Conservation (phyloP, 129 eudicot genomes). For the Tagetes erecta region DNA sequence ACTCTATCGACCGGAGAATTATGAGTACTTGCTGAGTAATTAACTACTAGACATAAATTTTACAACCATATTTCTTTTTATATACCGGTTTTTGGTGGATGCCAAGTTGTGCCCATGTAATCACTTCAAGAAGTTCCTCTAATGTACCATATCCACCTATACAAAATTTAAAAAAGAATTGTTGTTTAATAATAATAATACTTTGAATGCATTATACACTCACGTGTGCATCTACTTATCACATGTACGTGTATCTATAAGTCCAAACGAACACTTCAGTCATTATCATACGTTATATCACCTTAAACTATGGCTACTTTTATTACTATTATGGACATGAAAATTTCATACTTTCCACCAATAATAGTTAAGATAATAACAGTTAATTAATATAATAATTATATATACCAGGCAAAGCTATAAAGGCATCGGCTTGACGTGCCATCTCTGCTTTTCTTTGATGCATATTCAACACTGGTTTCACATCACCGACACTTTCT, state of each 20-base stretch:
- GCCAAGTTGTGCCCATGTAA: slow-evolving; percentile 94
- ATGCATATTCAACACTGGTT: slow-evolving; percentile 76
- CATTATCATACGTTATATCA: background rate
- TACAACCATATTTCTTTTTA: background rate
- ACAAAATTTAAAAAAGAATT: background rate
- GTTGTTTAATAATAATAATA: background rate
- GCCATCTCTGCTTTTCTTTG: slow-evolving; percentile 96
- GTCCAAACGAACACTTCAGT: background rate
- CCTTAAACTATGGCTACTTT: background rate
- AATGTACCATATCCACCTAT: slow-evolving; percentile 93
- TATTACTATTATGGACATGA: background rate
- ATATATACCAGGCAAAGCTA: slow-evolving; percentile 73
- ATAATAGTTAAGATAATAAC: background rate
- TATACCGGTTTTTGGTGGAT: slow-evolving; percentile 86
- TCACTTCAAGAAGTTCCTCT: slow-evolving; percentile 85
- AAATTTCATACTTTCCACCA: background rate
- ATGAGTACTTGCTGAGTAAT: too few relatives aligned
- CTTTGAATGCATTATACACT: background rate
- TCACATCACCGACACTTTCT: slow-evolving; percentile 72
- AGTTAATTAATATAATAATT: too few relatives aligned
- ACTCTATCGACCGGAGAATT: too few relatives aligned
- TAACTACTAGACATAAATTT: too few relatives aligned
- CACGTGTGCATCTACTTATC: too few relatives aligned
- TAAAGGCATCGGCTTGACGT: slow-evolving; percentile 85
- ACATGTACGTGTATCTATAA: background rate